Conservation (phyloP, 192 early-diverging fungal species). For the Lunasporangiospora selenospora region DNA sequence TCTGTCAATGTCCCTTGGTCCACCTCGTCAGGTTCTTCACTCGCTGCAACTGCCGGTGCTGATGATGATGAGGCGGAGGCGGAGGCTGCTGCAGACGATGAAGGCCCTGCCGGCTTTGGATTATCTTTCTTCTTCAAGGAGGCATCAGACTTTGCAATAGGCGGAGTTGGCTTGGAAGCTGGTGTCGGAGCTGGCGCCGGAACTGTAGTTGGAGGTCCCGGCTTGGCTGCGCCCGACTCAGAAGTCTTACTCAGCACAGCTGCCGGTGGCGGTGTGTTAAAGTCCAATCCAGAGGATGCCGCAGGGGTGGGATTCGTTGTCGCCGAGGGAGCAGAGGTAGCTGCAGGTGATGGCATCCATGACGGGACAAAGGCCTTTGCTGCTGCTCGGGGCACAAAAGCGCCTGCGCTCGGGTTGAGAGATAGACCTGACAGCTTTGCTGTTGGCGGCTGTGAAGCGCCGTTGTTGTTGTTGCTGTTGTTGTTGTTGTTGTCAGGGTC, state of each 20-base stretch:
- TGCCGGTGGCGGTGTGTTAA: slow-evolving; percentile 10
- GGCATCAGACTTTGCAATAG: slow-evolving; percentile 27
- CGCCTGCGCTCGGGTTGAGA: slow-evolving; percentile 63
- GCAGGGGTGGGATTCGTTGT: slow-evolving; percentile 22
- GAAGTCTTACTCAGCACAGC: slow-evolving; percentile 19
- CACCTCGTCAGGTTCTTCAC: slow-evolving; percentile 55
- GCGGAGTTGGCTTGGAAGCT: neutral
- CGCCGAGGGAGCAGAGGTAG: slow-evolving; percentile 20
- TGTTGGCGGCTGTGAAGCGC: slow-evolving; percentile 1
- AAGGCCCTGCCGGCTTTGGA: slow-evolving; percentile 1
- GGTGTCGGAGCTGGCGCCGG: slow-evolving; percentile 5
- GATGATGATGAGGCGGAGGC: too few species aligned
- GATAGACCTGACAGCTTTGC: slow-evolving; percentile 52
- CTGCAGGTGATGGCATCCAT: slow-evolving; percentile 47
- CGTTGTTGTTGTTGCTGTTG: too few species aligned
- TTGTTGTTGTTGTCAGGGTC: slow-evolving; percentile 1
- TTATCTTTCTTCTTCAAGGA: slow-evolving; percentile 6
- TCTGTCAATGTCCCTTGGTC: slow-evolving; percentile 62
- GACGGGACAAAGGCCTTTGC: slow-evolving; percentile 75
- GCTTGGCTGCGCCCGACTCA: neutral
- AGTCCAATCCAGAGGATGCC: slow-evolving; percentile 2
- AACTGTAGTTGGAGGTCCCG: slow-evolving; percentile 5
- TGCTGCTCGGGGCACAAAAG: slow-evolving; percentile 67
- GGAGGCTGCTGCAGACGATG: slow-evolving; percentile 7
- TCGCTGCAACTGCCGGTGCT: slow-evolving; percentile 38